Base-by-base conservation (phyloP, 192 early-diverging fungal species). In the Lunasporangiospora selenospora region DNA sequence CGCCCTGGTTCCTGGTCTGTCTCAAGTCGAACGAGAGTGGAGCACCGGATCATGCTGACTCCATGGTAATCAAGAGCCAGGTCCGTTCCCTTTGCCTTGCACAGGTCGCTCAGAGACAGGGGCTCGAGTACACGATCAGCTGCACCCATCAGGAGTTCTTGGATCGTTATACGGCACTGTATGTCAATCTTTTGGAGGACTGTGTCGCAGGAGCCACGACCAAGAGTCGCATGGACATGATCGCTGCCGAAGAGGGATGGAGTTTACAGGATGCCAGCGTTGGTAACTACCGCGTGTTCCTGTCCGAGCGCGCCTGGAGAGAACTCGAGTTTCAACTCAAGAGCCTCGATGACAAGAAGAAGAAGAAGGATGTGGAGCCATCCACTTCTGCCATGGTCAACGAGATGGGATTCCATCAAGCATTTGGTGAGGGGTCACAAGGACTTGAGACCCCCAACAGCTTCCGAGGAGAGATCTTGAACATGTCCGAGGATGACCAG, bases 1-100 rank as follows among this genome's bases (percentile, higher is more conserved):
- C 83, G n/a, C 83, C 89, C 29, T 95, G 92, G 91, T 90, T 88
- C 57, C 51, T 93, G 39, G 79, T 89, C 65, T 95, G 93, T 67
- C 69, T 95, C 32, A 79, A 82, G 15, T 85, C 92, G 10, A 92
- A 92, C 61, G 84, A 89, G n/a, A 48, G 77, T 16, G 78, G 82
- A 6, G 80, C 84, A 31, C 76, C 83, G 11, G 81, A 85, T 53
- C 70, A 81, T 32, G 88, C 90, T 63, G 93, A 96, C 67, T 62
- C 76, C n/a, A 81, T 81, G 23, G 75, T 80, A 23, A 82, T 98
- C 16, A 78, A 88, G 54, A 55, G 81, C 34, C 95, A 98, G 77
- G 83, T 97, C 9, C 61, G 82, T 6, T 78, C 85, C 8, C 84
- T 87, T 40, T 91, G 90, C 36, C 50, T 98, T 26, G 62, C 84